Percentiles rank a stretch among this genome's conserved stretches.
These are phyloP conservation scores for Taphrina flavorubra DNA, from an alignment of 1,139 yeast species.

Conservation along the genomic window DNA sequence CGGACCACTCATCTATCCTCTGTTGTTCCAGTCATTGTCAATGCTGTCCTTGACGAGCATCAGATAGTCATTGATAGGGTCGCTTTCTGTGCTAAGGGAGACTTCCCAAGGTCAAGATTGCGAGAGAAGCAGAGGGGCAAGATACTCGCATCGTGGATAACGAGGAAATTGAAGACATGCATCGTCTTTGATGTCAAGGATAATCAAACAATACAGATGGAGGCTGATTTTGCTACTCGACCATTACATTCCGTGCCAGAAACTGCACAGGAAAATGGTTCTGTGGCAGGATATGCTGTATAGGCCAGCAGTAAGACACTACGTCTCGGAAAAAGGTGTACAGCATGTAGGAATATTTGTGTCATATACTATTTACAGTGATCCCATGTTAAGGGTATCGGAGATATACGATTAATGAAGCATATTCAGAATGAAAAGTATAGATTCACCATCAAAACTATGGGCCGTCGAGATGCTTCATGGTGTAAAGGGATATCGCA, in stretches of 20 bases:
- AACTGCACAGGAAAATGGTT: neutral
- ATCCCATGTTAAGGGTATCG: too few relatives aligned
- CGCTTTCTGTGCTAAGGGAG: slow-evolving; percentile 72
- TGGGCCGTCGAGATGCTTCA: too few relatives aligned
- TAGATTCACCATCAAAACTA: too few relatives aligned
- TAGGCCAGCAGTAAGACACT: neutral
- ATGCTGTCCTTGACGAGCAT: slow-evolving; percentile 77
- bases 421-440: too few relatives aligned
- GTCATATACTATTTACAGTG: neutral
- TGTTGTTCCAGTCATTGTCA: slow-evolving; percentile 80
- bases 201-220: slow-evolving; percentile 10
- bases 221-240: neutral
- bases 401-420: too few relatives aligned
- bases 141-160: slow-evolving; percentile 63
- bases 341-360: slow-evolving; percentile 6
- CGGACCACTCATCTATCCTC: slow-evolving; percentile 62
- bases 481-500: too few relatives aligned
- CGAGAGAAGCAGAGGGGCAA: slow-evolving; percentile 79
- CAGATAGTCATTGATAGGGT: slow-evolving; percentile 85
- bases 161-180: slow-evolving; percentile 53
- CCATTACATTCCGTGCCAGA: slow-evolving; percentile 26
- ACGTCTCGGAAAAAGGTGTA: neutral
- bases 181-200: slow-evolving; percentile 36
- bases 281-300: slow-evolving; percentile 12
- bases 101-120: slow-evolving; percentile 69